These are phyloP conservation scores for Magnusiomyces ingens DNA, from an alignment of 1,139 yeast species.

Conservation along the genomic window DNA sequence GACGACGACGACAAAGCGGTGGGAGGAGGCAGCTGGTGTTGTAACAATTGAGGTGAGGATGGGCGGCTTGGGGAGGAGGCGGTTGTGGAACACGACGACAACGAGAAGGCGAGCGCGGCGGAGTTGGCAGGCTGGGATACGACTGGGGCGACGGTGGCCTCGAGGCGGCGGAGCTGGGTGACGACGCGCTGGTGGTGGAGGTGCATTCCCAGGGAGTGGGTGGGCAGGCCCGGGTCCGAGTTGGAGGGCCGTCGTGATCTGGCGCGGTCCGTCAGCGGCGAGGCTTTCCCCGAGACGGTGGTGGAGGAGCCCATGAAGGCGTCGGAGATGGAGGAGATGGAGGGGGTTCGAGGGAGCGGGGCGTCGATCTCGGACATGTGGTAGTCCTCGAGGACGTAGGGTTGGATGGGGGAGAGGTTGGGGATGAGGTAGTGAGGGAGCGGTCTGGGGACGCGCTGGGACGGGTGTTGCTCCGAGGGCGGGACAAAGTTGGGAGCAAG, in stretches of 20 bases:
- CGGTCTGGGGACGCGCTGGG: conserved; percentile 43
- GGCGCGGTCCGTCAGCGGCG: too few species aligned
- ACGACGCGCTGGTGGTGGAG: not conserved
- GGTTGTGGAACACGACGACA: too few species aligned
- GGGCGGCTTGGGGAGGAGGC: not conserved
- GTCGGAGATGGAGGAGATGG: conserved; percentile 20
- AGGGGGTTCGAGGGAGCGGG: conserved; percentile 49
- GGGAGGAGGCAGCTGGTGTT: too few species aligned
- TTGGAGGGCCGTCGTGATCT: not conserved
- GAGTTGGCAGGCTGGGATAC: not conserved
- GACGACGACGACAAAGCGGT: too few species aligned
- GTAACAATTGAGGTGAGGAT: not conserved
- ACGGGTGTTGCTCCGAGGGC: conserved; percentile 28
- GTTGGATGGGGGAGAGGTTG: conserved; percentile 63
- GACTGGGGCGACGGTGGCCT: not conserved
- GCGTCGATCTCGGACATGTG: conserved; percentile 60
- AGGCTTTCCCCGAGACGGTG: too few species aligned
- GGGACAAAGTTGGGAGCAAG: conserved; percentile 36
- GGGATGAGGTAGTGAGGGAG: conserved; percentile 73
- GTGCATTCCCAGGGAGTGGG: not conserved
- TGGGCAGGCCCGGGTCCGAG: not conserved
- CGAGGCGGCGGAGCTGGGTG: not conserved
- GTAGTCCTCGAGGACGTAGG: conserved; percentile 68
- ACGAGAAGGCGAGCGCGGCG: too few species aligned
- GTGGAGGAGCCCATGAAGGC: not conserved